Base-by-base conservation (phyloP, 176 grass and related monocot genomes). In the Tillandsia leiboldiana region DNA sequence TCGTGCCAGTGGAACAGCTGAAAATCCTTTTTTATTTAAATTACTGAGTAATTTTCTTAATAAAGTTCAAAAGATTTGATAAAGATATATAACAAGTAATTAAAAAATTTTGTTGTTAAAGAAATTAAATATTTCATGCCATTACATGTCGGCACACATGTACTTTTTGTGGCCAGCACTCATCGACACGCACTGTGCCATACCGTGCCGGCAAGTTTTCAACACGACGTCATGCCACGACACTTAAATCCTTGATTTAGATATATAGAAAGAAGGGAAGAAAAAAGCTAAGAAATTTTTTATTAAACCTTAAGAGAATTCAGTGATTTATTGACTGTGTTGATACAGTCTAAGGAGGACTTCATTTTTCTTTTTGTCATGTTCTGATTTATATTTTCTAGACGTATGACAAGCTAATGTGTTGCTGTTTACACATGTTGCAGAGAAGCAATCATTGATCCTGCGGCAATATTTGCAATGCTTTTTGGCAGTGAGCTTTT, bases 401-500 rank as follows among this genome's bases (percentile, higher is more conserved):
- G n/a, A 17, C 20, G n/a, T 11, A 68, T 48, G 15, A 8, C 53
- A 79, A 65, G 9, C 64, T 80, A 54, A 75, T 67, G 49, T 73
- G 22, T 50, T 20, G 1, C 78, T 63, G 8, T 78, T 81, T 84
- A 10, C 22, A 75, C 51, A 79, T 74, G 71, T 23, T 67, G 50
- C 67, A 99, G 94, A 71, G 94, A 99, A 70, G 73, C 82, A 76
- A 99, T 99, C 73, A 93, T 99, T 79, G 89, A 99, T 74, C 89
- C 94, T 85, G 82, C 87, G 78, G 89, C 89, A 75, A 99, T 99
- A 72, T 99, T 99, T 67, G 94, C 89, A 26, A 99, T 99, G 72
- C 79, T 99, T 72, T 99, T 99, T 51, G 94, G 94, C 65, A 99
- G 94, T 75, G 94, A 99, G 67, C 72, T 90, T 56, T 99, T 99